Percentiles rank a stretch among this genome's conserved stretches.
phyloP scores from a whole-genome alignment of 495 filamentous ascomycete genomes.

The Hyaloscypha variabilis region DNA sequence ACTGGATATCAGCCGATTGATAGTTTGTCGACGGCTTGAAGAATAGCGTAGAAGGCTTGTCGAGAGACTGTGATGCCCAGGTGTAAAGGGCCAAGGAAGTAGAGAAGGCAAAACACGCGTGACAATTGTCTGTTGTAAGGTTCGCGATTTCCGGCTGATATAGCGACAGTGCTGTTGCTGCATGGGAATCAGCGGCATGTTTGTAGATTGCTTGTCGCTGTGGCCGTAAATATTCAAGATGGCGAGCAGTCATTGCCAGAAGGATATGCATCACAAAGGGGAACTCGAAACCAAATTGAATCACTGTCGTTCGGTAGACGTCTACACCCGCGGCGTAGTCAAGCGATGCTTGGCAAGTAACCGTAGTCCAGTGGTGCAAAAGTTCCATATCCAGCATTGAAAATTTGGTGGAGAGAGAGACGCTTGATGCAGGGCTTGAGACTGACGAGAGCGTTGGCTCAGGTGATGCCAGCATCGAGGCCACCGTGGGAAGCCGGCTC shows the following conservation, averaged over 20 bases:
- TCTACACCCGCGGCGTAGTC: slow-evolving; percentile 42
- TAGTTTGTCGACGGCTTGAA: slow-evolving; percentile 18
- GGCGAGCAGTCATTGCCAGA: slow-evolving; percentile 54
- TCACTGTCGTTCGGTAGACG: slow-evolving; percentile 44
- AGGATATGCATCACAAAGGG: slow-evolving; percentile 43
- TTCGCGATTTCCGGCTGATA: slow-evolving; percentile 28
- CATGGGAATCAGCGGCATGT: slow-evolving; percentile 22
- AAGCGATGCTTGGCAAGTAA: slow-evolving; percentile 41
- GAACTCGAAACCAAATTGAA: slow-evolving; percentile 41
- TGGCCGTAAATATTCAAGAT: slow-evolving; percentile 44
- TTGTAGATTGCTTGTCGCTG: slow-evolving; percentile 27
- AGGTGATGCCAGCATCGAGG: slow-evolving; percentile 22
- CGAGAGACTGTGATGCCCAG: slow-evolving; percentile 24
- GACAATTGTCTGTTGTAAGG: slow-evolving; percentile 20
- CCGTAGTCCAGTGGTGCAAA: slow-evolving; percentile 49
- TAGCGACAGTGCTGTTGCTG: slow-evolving; percentile 16
- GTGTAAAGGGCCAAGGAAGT: slow-evolving; percentile 11
- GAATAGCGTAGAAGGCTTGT: slow-evolving; percentile 25
- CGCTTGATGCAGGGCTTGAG: slow-evolving; percentile 1
- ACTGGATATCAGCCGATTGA: slow-evolving; percentile 13
- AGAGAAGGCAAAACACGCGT: slow-evolving; percentile 29
- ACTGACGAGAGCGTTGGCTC: slow-evolving; percentile 5
- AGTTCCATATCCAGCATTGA: slow-evolving; percentile 53
- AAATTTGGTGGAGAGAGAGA: slow-evolving; percentile 35
- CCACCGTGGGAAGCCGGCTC: slow-evolving; percentile 16